These are phyloP conservation scores for Decorospora gaudefroyi DNA, from an alignment of 2,329 filamentous ascomycete species.

Conservation along the genomic window DNA sequence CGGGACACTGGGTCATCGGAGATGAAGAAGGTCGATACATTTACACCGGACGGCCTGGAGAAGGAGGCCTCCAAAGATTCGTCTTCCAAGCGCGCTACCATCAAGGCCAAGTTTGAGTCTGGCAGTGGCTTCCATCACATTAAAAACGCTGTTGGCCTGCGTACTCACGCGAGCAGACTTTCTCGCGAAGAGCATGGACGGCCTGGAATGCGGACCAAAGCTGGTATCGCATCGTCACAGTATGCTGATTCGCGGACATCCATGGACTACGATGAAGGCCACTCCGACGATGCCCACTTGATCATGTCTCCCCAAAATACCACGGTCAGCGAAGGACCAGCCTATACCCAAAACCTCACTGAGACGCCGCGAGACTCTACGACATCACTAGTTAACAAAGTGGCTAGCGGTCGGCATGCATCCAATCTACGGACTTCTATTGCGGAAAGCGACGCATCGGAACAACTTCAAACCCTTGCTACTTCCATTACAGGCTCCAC, in stretches of 20 bases:
- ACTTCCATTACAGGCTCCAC: slow-evolving; percentile 64
- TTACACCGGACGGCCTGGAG: slow-evolving; percentile 46
- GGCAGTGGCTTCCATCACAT: slow-evolving; percentile 82
- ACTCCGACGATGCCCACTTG: slow-evolving; percentile 17
- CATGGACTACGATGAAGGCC: slow-evolving; percentile 11
- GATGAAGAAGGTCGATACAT: slow-evolving; percentile 29
- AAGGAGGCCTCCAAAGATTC: slow-evolving; percentile 59
- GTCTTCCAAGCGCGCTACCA: slow-evolving; percentile 64
- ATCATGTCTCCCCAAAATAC: slow-evolving; percentile 22
- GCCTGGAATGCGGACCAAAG: slow-evolving; percentile 26
- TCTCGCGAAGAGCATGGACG: slow-evolving; percentile 45
- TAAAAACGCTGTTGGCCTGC: slow-evolving; percentile 75
- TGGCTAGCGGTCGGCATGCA: slow-evolving; percentile 24
- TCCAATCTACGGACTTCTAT: slow-evolving; percentile 17
- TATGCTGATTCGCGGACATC: slow-evolving; percentile 18
- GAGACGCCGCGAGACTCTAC: slow-evolving; percentile 43
- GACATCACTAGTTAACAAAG: slow-evolving; percentile 29
- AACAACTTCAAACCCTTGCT: slow-evolving; percentile 51
- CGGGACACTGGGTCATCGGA: slow-evolving; percentile 40
- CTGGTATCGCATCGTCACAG: slow-evolving; percentile 18
- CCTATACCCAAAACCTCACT: slow-evolving; percentile 42
- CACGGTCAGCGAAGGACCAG: slow-evolving; percentile 28
- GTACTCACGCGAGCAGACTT: slow-evolving; percentile 49
- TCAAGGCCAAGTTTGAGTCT: slow-evolving; percentile 80
- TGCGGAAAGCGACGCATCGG: slow-evolving; percentile 29